These are phyloP conservation scores for Stemphylium beticola DNA, from an alignment of 2,329 filamentous ascomycete genomes.

Conservation along the genomic window DNA sequence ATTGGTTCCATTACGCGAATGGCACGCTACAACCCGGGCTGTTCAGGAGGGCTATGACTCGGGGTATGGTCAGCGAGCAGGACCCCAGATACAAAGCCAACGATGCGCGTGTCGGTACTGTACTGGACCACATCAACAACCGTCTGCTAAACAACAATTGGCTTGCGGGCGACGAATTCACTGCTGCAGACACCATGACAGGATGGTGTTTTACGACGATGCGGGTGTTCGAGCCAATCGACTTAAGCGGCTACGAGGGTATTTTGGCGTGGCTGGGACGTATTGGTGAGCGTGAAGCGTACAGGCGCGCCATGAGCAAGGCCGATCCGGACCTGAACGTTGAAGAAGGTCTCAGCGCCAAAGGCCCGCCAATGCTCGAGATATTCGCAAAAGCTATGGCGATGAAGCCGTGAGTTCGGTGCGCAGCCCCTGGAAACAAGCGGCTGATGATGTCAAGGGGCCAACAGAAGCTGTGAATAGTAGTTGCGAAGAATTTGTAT, in stretches of 20 bases:
- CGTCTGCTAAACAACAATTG: conserved; percentile 58
- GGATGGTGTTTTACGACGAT: conserved; percentile 67
- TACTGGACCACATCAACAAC: conserved; percentile 57
- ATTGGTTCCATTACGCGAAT: conserved; percentile 67
- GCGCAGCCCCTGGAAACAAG: neutral
- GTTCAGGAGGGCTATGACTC: conserved; percentile 35
- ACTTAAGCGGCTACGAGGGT: conserved; percentile 41
- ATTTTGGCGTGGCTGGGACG: conserved; percentile 41
- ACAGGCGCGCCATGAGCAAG: conserved; percentile 60
- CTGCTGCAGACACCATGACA: conserved; percentile 69
- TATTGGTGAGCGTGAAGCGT: conserved; percentile 35
- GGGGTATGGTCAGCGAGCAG: conserved; percentile 38
- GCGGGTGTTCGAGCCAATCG: conserved; percentile 58
- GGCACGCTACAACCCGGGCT: conserved; percentile 50
- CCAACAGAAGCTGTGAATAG: conserved; percentile 4
- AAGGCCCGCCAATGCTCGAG: conserved; percentile 31
- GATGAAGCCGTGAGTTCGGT: conserved; percentile 27
- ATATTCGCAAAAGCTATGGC: conserved; percentile 30
- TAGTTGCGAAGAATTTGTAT: too few species aligned
- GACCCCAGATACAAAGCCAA: conserved; percentile 46
- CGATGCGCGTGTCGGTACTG: conserved; percentile 45
- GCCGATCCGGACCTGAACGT: conserved; percentile 57
- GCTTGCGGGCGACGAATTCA: conserved; percentile 67
- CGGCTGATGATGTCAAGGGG: conserved; percentile 9
- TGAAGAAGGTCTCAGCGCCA: conserved; percentile 34